Conservation (phyloP, 164 flowering plant genomes). For the Vitis labrusca region DNA sequence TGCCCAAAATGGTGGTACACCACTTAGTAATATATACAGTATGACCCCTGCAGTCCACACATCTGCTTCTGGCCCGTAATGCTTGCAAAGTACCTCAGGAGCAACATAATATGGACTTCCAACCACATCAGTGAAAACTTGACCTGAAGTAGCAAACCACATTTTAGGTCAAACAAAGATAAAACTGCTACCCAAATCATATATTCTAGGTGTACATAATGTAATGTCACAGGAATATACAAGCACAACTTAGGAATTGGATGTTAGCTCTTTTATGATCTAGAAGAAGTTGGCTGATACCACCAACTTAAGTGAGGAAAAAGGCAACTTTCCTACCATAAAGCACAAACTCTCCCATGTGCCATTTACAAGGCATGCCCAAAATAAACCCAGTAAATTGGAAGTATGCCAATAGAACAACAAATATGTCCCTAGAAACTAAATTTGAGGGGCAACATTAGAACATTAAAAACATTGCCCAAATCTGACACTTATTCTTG, state of each 20-base stretch:
- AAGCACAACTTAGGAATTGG: neutral
- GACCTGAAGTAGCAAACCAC: conserved; percentile 50
- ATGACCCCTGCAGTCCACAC: conserved; percentile 99
- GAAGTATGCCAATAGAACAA: no score
- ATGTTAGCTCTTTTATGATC: neutral
- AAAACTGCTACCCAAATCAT: neutral
- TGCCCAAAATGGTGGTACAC: conserved; percentile 99
- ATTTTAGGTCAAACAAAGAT: conserved; percentile 1
- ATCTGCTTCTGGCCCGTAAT: conserved; percentile 94
- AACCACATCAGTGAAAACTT: conserved; percentile 90
- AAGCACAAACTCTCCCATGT: neutral
- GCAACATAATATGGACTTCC: conserved; percentile 99
- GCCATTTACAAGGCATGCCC: no score
- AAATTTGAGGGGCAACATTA: neutral
- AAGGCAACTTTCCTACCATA: neutral
- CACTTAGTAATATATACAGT: conserved; percentile 85
- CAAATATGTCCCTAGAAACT: no score
- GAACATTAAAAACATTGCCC: no score
- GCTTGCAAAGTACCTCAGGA: conserved; percentile 95
- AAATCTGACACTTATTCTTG: no score
- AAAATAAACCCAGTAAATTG: no score
- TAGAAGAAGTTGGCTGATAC: neutral
- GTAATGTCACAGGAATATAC: neutral
- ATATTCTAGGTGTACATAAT: neutral
- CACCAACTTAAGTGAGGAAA: neutral